Evolutionary conservation across 2,329 filamentous ascomycete species (phyloP), one percentile per base, ranked within the genome.

Genomic region (Lachnum nothofagi): DNA sequence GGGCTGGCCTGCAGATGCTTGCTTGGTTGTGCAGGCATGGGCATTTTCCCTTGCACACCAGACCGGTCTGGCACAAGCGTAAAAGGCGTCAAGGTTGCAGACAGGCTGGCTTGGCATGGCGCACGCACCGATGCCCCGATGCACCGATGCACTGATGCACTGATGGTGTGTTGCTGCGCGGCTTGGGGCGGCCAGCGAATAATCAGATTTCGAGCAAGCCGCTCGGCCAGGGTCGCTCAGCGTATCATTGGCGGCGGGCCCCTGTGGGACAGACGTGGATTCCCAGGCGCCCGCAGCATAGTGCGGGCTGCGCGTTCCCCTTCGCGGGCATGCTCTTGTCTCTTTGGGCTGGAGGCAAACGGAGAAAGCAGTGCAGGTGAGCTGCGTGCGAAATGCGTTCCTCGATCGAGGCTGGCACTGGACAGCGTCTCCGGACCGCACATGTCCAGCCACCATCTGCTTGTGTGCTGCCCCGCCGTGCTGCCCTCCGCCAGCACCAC

Each of bases 181-280:
- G 41, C 25, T 31, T 33, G 41, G 41, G 25, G 41, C 41, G 41
- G 41, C 25, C 41, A 42, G 16, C 12, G 9, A 23, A 42, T 17
- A 31, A 43, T 12, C 16, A 33, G 25, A 17, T 34, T 43, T 43
- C 27, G n/a, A 7, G 14, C 41, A 22, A 22, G 37, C 9, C 20
- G 37, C 37, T n/a, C n/a, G n/a, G n/a, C n/a, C n/a, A n/a, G n/a
- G n/a, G n/a, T n/a, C n/a, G n/a, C n/a, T n/a, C n/a, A n/a, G n/a
- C n/a, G n/a, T n/a, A n/a, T n/a, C n/a, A n/a, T n/a, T n/a, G n/a
- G n/a, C n/a, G n/a, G n/a, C n/a, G n/a, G n/a, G n/a, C n/a, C n/a
- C n/a, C n/a, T n/a, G n/a, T n/a, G n/a, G n/a, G n/a, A n/a, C n/a
- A n/a, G n/a, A n/a, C n/a, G n/a, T n/a, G n/a, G n/a, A n/a, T n/a